Evolutionary conservation across 345 rosid species (phyloP).

Genomic region (Gossypium thurberi): DNA sequence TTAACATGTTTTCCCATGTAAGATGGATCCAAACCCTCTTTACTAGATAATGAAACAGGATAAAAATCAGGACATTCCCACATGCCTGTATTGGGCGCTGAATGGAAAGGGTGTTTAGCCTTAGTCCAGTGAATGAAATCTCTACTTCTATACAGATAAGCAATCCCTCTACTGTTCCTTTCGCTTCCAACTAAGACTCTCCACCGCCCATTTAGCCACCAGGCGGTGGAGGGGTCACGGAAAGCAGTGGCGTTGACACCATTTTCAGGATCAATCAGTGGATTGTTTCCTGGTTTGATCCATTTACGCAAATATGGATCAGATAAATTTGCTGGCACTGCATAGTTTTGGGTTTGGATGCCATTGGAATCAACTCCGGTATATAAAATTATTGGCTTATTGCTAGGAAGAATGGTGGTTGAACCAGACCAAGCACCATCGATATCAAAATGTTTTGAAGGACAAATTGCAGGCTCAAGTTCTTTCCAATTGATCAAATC

Average conservation of each 20-base stretch:
- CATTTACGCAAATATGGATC: conserved; percentile 73
- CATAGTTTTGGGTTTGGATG: conserved; percentile 63
- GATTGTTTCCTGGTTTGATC: conserved; percentile 77
- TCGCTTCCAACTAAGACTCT: conserved; percentile 46
- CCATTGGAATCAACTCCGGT: conserved; percentile 52
- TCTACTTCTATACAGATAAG: conserved; percentile 48
- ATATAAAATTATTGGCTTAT: conserved; percentile 60
- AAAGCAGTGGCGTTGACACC: conserved; percentile 25
- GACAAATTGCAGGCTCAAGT: conserved; percentile 59
- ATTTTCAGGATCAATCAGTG: conserved; percentile 34
- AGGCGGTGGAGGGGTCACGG: conserved; percentile 75
- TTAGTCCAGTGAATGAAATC: conserved; percentile 64
- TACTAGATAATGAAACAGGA: conserved; percentile 39
- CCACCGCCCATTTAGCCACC: conserved; percentile 62
- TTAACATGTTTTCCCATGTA: conserved; percentile 23
- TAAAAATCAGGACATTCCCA: conserved; percentile 94
- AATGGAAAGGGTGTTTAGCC: conserved; percentile 63
- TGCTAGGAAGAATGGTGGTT: conserved; percentile 51
- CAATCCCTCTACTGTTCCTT: conserved; percentile 49
- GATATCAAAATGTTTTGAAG: conserved; percentile 61
- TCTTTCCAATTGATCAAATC: conserved; percentile 76
- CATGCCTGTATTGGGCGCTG: conserved; percentile 43
- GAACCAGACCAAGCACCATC: conserved; percentile 94
- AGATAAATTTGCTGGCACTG: conserved; percentile 53
- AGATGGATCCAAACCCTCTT: conserved; percentile 44